A percentile compares a stretch with the other conserved stretches of the same genome.
Evolutionary conservation across 2,329 filamentous ascomycete species (phyloP).

Genomic region (Dactylella cylindrospora): DNA sequence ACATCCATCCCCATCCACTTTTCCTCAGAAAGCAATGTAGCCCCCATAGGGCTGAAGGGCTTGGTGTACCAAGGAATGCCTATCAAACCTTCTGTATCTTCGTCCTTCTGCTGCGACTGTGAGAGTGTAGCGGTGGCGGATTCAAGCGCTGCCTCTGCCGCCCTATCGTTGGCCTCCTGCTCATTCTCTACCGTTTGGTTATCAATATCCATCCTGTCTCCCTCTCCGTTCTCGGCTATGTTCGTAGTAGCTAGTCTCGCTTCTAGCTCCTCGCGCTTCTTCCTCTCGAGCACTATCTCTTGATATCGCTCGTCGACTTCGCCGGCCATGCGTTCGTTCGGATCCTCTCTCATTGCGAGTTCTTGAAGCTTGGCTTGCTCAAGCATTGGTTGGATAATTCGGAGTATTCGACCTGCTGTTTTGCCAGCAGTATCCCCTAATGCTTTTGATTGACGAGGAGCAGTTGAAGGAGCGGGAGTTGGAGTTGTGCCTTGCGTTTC

Average conservation of each 20-base stretch:
- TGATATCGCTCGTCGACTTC: conserved; percentile 42
- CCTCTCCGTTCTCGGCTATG: conserved; percentile 1
- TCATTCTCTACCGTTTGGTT: conserved; percentile 9
- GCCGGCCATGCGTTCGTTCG: conserved; percentile 36
- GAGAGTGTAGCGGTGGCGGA: conserved; percentile 34
- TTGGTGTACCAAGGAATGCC: conserved; percentile 44
- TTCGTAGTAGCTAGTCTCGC: conserved; percentile 12
- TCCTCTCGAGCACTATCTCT: conserved; percentile 28
- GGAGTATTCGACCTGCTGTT: conserved; percentile 36
- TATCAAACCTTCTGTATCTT: conserved; percentile 21
- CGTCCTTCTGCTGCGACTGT: conserved; percentile 24
- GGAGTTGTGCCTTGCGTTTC: conserved; percentile 3
- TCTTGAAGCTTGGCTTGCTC: conserved; percentile 37
- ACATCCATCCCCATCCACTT: conserved; percentile 44
- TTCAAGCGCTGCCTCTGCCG: conserved; percentile 23
- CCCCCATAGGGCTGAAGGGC: conserved; percentile 37
- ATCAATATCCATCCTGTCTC: conserved; percentile 31
- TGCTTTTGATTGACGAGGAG: conserved; percentile 19
- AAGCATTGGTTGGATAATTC: conserved; percentile 40
- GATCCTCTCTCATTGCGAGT: conserved; percentile 36
- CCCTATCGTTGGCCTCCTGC: conserved; percentile 33
- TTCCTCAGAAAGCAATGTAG: conserved; percentile 38
- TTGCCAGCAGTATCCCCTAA: conserved; percentile 38
- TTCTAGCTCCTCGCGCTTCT: conserved; percentile 36
- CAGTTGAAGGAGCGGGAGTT: background rate